Evolutionary conservation across 371 early-diverging fungal species (phyloP).

Genomic region (Nematocida major): DNA sequence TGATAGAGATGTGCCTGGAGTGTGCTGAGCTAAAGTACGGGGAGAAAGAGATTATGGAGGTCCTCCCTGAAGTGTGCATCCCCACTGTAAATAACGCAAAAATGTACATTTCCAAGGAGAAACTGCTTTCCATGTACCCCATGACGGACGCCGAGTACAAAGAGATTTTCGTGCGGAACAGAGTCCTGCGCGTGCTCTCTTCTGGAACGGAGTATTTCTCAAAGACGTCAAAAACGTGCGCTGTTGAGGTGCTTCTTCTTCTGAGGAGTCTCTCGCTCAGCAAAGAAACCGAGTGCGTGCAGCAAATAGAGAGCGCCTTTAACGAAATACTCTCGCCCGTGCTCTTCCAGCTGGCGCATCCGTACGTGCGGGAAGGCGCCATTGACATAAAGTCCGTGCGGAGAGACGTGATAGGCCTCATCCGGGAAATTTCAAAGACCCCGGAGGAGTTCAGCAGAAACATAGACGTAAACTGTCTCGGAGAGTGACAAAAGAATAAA

Average conservation of each 20-base stretch:
- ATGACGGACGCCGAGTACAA: constrained; percentile 22
- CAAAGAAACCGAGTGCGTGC: neutral
- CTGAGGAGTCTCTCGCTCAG: constrained; percentile 7
- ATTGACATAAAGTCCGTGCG: neutral
- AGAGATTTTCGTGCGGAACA: neutral
- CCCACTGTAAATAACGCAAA: neutral
- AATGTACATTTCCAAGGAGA: neutral
- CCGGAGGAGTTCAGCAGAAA: constrained; percentile 6
- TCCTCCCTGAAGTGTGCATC: constrained; percentile 15
- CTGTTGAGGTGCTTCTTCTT: constrained; percentile 12
- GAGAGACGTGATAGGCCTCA: neutral
- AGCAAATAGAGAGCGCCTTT: constrained; percentile 4
- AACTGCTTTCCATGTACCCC: neutral
- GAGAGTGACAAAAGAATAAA: no score
- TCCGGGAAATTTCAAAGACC: neutral
- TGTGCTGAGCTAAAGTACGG: constrained; percentile 8
- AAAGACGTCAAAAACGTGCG: neutral
- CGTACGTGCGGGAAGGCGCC: neutral
- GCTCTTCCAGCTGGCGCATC: neutral
- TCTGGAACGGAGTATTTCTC: neutral
- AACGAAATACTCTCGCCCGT: constrained; percentile 6
- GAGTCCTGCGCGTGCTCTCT: neutral
- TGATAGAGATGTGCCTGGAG: constrained; percentile 8
- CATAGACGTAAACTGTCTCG: neutral
- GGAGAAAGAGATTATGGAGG: neutral